Percentiles rank a stretch among this genome's conserved stretches.
Evolutionary conservation across 345 rosid genomes (phyloP).

Genomic region (Populus pruinosa): DNA sequence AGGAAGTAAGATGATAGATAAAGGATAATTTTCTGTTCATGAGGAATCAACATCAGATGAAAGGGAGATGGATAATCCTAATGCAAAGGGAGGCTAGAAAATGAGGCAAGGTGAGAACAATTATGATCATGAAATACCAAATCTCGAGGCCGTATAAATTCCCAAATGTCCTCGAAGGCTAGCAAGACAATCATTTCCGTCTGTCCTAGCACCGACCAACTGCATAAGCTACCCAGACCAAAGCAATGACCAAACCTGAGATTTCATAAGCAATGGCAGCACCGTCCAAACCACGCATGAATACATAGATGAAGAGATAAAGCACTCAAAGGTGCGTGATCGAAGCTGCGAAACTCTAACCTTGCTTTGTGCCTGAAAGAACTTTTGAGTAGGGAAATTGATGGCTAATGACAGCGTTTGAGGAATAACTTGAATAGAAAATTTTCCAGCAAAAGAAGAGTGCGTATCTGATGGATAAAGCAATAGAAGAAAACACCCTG

Average conservation of each 20-base stretch:
- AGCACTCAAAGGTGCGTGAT: conserved; percentile 42
- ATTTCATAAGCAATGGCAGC: conserved; percentile 76
- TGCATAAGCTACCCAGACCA: conserved; percentile 72
- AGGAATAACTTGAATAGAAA: conserved; percentile 36
- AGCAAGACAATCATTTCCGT: conserved; percentile 73
- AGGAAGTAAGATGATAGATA: no score
- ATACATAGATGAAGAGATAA: conserved; percentile 52
- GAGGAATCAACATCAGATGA: no score
- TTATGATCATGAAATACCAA: no score
- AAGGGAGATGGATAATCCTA: no score
- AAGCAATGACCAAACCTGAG: conserved; percentile 64
- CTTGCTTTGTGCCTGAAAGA: conserved; percentile 83
- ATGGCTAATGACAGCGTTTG: conserved; percentile 82
- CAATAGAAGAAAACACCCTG: no score
- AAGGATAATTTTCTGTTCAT: no score
- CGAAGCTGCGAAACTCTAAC: conserved; percentile 67
- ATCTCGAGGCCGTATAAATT: no score
- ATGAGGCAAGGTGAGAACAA: no score
- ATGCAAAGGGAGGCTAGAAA: no score
- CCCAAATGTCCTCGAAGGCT: no score
- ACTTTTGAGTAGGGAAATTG: conserved; percentile 80
- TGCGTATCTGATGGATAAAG: no score
- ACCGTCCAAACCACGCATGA: conserved; percentile 47
- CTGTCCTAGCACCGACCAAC: conserved; percentile 83
- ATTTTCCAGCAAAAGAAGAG: no score